A percentile compares a stretch with the other conserved stretches of the same genome.
These are phyloP conservation scores for Puccinia novopanici DNA, from an alignment of 1,284 basidiomycete species.

Conservation along the genomic window DNA sequence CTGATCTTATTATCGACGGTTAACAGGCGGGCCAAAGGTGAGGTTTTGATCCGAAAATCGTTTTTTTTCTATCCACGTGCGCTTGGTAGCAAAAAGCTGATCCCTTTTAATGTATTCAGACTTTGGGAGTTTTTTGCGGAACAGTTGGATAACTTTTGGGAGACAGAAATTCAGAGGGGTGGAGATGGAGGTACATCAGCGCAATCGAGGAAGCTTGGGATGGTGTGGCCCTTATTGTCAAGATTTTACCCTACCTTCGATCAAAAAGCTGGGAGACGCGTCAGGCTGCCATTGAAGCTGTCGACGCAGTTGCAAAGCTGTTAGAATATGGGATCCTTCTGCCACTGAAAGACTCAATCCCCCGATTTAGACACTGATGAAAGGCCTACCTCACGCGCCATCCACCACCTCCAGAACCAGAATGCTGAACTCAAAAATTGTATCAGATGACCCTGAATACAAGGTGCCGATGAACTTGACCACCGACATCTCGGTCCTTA, in stretches of 20 bases:
- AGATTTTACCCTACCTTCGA: conserved; percentile 81
- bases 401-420: conserved; percentile 56
- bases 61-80: conserved; percentile 56
- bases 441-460: no score
- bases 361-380: not conserved
- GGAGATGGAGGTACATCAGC: conserved; percentile 59
- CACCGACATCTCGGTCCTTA: no score
- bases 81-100: conserved; percentile 58
- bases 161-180: conserved; percentile 61
- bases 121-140: conserved; percentile 51
- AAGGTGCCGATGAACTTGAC: no score
- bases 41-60: not conserved
- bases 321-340: conserved; percentile 77
- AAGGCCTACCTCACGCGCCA: conserved; percentile 54
- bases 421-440: not conserved
- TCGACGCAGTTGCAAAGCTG: conserved; percentile 82
- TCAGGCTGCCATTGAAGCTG: conserved; percentile 76
- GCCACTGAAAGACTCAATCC: conserved; percentile 51
- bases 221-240: conserved; percentile 74
- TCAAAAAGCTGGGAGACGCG: conserved; percentile 85
- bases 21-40: conserved; percentile 36
- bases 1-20: conserved; percentile 27
- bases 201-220: conserved; percentile 59
- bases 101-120: conserved; percentile 61
- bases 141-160: conserved; percentile 53